Evolutionary conservation across 345 rosid genomes (phyloP).

Genomic region (Populus simonii): DNA sequence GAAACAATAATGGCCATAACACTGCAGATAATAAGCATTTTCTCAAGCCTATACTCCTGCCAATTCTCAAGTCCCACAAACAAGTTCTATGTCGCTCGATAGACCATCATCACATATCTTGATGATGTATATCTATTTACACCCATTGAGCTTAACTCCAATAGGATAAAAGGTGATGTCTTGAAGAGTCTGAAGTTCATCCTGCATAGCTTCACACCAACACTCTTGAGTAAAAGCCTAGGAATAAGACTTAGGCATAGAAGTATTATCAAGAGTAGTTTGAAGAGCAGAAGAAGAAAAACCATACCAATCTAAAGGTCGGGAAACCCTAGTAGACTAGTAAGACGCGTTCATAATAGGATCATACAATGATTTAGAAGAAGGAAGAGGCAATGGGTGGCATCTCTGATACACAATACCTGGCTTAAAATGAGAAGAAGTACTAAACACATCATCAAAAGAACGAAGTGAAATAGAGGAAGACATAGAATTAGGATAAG

Average conservation of each 20-base stretch:
- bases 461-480: neutral
- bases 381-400: no score
- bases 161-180: neutral
- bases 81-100: neutral
- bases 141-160: neutral
- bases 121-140: neutral
- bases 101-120: neutral
- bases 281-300: no score
- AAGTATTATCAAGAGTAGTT: no score
- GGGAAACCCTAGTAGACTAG: neutral
- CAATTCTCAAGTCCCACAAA: neutral
- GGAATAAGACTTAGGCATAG: neutral
- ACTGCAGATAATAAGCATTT: neutral
- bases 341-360: no score
- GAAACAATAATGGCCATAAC: neutral
- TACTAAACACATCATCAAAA: neutral
- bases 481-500: no score
- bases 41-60: neutral
- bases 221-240: neutral
- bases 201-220: neutral
- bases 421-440: no score
- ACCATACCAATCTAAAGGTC: neutral
- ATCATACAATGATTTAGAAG: no score
- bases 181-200: neutral
- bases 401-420: no score